Percentiles rank a stretch among this genome's conserved stretches.
phyloP scores from a whole-genome alignment of 306 rosid genomes.

The Canavalia ensiformis region DNA sequence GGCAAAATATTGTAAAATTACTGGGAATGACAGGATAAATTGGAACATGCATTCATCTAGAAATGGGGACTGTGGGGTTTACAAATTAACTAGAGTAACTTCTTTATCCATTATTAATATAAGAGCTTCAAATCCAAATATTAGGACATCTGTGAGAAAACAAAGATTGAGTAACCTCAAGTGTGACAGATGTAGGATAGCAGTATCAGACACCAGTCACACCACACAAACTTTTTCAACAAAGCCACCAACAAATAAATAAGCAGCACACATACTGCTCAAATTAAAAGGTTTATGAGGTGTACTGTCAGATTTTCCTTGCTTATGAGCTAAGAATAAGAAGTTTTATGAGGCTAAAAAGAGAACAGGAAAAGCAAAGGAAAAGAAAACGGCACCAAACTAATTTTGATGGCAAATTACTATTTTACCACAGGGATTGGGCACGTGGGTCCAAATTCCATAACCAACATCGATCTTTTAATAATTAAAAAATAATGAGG shows the following conservation, averaged over 20 bases:
- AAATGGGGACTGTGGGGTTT: neutral
- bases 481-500: constrained; percentile 13
- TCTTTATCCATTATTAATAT: neutral
- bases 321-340: constrained; percentile 19
- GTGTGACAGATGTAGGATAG: neutral
- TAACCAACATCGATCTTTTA: constrained; percentile 32
- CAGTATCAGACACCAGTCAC: neutral
- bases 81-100: neutral
- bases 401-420: constrained; percentile 9
- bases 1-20: neutral
- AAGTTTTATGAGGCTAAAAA: neutral
- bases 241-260: constrained; percentile 9
- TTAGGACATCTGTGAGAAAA: neutral
- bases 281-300: neutral
- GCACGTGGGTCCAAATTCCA: constrained; percentile 56
- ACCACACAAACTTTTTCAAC: neutral
- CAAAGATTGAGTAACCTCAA: neutral
- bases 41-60: neutral
- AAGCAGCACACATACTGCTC: neutral
- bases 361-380: neutral
- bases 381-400: neutral
- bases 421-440: constrained; percentile 30
- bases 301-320: neutral
- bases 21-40: neutral
- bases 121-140: constrained; percentile 1